phyloP scores from a whole-genome alignment of 352 stramenopile species.

The Phytophthora parvispora region DNA sequence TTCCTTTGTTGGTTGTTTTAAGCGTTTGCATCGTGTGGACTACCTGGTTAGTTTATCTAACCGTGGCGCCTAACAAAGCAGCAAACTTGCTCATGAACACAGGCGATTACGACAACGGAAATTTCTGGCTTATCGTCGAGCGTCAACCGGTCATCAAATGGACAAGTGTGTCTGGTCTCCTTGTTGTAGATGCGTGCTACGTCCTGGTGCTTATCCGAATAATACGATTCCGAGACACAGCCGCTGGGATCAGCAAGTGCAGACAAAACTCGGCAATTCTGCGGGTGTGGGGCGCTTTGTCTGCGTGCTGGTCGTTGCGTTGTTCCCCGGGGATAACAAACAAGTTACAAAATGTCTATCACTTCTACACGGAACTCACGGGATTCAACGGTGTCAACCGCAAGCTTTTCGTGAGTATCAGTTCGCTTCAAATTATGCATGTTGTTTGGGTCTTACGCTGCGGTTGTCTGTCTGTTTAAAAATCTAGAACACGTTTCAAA shows the following conservation, averaged over 20 bases:
- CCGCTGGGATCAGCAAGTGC: not conserved
- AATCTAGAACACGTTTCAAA: conserved; percentile 34
- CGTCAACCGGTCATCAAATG: not conserved
- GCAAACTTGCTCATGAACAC: conserved; percentile 54
- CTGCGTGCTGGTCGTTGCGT: not conserved
- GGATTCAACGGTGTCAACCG: conserved; percentile 24
- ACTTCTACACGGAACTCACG: conserved; percentile 24
- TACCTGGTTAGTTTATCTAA: conserved; percentile 35
- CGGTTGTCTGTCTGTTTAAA: not conserved
- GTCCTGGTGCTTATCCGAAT: conserved; percentile 15
- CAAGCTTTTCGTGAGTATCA: conserved; percentile 32
- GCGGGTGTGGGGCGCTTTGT: conserved; percentile 2
- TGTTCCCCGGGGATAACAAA: not conserved
- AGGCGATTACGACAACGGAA: conserved; percentile 37
- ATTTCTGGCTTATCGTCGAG: conserved; percentile 48
- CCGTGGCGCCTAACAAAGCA: conserved; percentile 29
- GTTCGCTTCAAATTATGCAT: not conserved
- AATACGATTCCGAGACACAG: conserved; percentile 2
- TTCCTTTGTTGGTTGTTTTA: conserved; percentile 17
- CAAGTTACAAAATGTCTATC: not conserved
- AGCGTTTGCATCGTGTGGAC: conserved; percentile 38
- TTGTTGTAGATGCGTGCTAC: conserved; percentile 17
- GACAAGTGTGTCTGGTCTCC: conserved; percentile 9
- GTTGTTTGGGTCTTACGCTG: no score
- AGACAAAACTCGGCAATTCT: not conserved